Evolutionary conservation across 495 filamentous ascomycete species (phyloP), one percentile per base, ranked within the genome.

Genomic region (Apodospora peruviana): DNA sequence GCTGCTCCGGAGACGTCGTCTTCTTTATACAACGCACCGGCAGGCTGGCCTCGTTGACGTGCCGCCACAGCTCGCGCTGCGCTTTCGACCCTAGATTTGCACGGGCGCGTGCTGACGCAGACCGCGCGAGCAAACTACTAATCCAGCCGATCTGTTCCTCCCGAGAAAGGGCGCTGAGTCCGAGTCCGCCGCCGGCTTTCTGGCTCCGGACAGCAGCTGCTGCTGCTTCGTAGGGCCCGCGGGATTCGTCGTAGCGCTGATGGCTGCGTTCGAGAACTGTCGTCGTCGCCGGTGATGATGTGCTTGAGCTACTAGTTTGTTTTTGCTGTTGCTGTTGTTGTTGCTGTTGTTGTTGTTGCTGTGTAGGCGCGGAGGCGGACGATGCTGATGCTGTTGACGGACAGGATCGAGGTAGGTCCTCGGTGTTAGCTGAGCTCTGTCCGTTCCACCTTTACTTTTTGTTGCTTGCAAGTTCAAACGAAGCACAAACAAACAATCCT

Each of bases 31-130:
- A 61, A 19, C 60, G 72, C 40, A 65, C 47, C 3, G 73, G 72
- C 20, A 79, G 54, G 50, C 61, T 70, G 12, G 65, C 57, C 41
- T 77, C 68, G 61, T 70, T 71, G 2, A 76, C 55, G 5, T 56
- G 48, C 46, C 68, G 68, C 75, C 74, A 78, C 41, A 74, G 65
- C 45, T 80, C 77, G 47, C 66, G 70, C 47, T 73, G 65, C 36
- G 65, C 55, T 57, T 71, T 74, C 48, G 60, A 60, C 1, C 57
- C 68, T 34, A 75, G 58, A 32, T 32, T 7, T 7, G 27, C 27
- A 5, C 52, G 51, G 16, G 43, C 16, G 23, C 42, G 39, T 19
- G 61, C 53, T 40, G 57, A 46, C 9, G 54, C 55, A 1, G 63
- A 55, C 44, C 58, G 61, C 8, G 67, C 51, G 44, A 68, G 56